Evolutionary conservation across 2,329 filamentous ascomycete genomes (phyloP).

Genomic region (Hypoxylon sp.): DNA sequence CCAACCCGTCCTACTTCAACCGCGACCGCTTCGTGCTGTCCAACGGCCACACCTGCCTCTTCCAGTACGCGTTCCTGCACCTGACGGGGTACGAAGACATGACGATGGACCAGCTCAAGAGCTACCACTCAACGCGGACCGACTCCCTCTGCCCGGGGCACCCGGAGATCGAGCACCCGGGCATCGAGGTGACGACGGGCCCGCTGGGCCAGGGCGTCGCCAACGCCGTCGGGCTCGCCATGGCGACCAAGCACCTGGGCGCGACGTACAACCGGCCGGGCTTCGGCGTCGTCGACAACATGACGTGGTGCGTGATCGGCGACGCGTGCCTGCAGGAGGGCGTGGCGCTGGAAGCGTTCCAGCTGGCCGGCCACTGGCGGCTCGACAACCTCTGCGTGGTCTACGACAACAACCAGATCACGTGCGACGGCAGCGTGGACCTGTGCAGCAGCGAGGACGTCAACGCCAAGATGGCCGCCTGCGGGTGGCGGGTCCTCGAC

Average conservation of each 20-base stretch:
- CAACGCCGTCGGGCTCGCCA: conserved; percentile 64
- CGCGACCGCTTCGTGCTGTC: conserved; percentile 67
- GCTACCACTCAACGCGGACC: conserved; percentile 54
- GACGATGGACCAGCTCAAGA: conserved; percentile 61
- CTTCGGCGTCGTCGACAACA: conserved; percentile 57
- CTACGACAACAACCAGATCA: conserved; percentile 66
- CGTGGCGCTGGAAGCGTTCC: conserved; percentile 62
- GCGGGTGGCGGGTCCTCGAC: conserved; percentile 63
- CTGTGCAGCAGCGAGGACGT: conserved; percentile 52
- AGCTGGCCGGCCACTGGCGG: conserved; percentile 58
- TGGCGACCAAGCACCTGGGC: conserved; percentile 59
- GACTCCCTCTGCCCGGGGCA: conserved; percentile 58
- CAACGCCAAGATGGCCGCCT: conserved; percentile 62
- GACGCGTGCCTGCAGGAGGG: conserved; percentile 65
- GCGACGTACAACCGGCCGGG: conserved; percentile 59
- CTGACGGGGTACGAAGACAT: conserved; percentile 58
- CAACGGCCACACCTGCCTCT: conserved; percentile 62
- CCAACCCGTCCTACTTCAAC: conserved; percentile 57
- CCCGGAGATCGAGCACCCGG: conserved; percentile 63
- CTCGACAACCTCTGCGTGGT: conserved; percentile 62
- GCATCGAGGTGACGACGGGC: conserved; percentile 65
- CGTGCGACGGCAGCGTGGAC: conserved; percentile 62
- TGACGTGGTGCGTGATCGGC: conserved; percentile 62
- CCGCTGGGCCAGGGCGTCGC: conserved; percentile 64
- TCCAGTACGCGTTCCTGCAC: conserved; percentile 59